Conservation (phyloP, 1,284 basidiomycete species). For the Wolfiporia cocos region DNA sequence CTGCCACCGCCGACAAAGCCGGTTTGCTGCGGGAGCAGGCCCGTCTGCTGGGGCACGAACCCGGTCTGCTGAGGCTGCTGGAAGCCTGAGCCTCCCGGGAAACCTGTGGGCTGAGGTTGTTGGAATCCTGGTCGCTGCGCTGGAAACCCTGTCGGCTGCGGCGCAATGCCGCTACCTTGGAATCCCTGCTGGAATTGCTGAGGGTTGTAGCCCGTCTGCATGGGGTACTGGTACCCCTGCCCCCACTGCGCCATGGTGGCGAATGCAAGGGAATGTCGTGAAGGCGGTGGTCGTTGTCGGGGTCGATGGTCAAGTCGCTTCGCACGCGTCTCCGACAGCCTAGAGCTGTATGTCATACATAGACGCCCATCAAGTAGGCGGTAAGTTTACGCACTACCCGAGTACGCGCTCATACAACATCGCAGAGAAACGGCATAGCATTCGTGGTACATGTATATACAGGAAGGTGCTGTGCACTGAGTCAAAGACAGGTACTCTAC, state of each 20-base stretch:
- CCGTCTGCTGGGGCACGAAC: conserved; percentile 22
- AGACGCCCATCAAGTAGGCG: no score
- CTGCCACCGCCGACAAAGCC: conserved; percentile 37
- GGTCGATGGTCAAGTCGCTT: no score
- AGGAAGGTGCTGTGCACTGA: no score
- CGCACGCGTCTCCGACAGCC: no score
- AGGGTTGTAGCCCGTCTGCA: conserved; percentile 53
- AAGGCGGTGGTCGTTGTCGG: conserved; percentile 3
- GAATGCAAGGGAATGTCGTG: conserved; percentile 1
- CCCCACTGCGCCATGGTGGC: conserved; percentile 55
- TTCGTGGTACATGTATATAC: no score
- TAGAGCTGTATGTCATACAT: no score
- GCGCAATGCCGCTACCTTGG: conserved; percentile 29
- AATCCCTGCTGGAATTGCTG: conserved; percentile 37
- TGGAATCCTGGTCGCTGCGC: conserved; percentile 30
- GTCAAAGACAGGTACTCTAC: no score
- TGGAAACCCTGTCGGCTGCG: conserved; percentile 36
- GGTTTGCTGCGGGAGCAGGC: conserved; percentile 35
- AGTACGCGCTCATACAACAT: no score
- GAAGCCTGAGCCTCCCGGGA: conserved; percentile 27
- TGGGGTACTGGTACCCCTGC: conserved; percentile 52
- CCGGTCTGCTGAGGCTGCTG: conserved; percentile 35
- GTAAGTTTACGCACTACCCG: no score
- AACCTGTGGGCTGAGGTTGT: conserved; percentile 33
- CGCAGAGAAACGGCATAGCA: no score